Evolutionary conservation across 345 rosid species (phyloP), one percentile per base, ranked within the genome.

Genomic region (Brassica nigra): DNA sequence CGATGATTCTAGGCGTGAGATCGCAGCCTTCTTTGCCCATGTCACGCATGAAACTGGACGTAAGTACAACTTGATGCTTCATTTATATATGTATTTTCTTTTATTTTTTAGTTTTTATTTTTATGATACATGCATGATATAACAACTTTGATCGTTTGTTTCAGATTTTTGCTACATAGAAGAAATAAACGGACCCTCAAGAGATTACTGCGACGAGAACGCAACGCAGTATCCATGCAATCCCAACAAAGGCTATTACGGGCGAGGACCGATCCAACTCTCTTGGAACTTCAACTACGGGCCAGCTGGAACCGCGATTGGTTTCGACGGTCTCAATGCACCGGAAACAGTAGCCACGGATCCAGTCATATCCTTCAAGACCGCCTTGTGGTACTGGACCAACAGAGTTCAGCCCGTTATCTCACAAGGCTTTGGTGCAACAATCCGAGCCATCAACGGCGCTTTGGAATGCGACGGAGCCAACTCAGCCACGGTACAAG

Each of bases 1-100:
- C 3, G 90, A 85, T 28, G 91, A 85, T 62, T 82, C 88, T 2
- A 88, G 76, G 78, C 90, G 97, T 5, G 94, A 90, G 81, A 88
- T 92, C 27, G 97, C 97, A 3, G 88, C 92, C 4, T 90, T 89
- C 82, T 93, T 93, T 55, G 97, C 95, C 1, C 97, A 93, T 73
- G 89, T 82, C 76, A 91, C 98, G 0, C 97, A 91, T 71, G 95
- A 91, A 74, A 93, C 97, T 47, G 97, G 94, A 71, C 84, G 97
- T 90, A 89, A 88, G 89, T 57, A 66, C 12, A 54, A 23, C 28
- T 7, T 37, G 42, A 37, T 37, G 42, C 9, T 7, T 37, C 42
- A 37, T 37, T 37, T 37, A 23, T 37, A 37, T 37, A 37, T 37
- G 1, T 8, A 37, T 37, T 8, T 37, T 37, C 1, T 23, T 23